Percentiles rank a stretch among this genome's conserved stretches.
phyloP scores from a whole-genome alignment of 345 rosid genomes.

The Arabis alpina region DNA sequence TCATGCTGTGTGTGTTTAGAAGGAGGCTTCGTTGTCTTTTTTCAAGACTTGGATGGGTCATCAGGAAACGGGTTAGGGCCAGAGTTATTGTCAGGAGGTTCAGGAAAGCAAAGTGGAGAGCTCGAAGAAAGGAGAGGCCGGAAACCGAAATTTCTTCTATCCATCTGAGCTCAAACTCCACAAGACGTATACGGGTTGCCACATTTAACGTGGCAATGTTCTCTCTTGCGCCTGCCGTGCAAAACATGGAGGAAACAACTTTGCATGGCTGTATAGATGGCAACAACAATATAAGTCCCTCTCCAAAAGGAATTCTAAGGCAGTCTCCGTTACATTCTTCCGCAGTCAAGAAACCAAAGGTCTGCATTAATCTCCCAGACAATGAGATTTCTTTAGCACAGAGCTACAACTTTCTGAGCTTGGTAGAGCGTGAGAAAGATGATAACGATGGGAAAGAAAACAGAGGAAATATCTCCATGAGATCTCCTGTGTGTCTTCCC shows the following conservation, averaged over 20 bases:
- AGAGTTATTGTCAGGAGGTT: slow-evolving; percentile 67
- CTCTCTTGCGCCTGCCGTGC: slow-evolving; percentile 83
- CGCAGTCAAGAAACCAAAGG: slow-evolving; percentile 59
- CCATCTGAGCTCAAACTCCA: slow-evolving; percentile 38
- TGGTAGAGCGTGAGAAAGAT: slow-evolving; percentile 49
- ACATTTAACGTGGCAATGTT: slow-evolving; percentile 97
- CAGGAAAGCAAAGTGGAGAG: slow-evolving; percentile 52
- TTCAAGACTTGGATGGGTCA: slow-evolving; percentile 62
- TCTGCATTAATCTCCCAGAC: slow-evolving; percentile 88
- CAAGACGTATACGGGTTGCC: slow-evolving; percentile 71
- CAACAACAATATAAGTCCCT: slow-evolving; percentile 36
- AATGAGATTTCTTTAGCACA: slow-evolving; percentile 89
- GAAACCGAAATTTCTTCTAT: slow-evolving; percentile 38
- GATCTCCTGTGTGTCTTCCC: slow-evolving; percentile 89
- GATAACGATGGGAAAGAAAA: slow-evolving; percentile 47
- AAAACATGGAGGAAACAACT: slow-evolving; percentile 49
- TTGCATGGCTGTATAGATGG: slow-evolving; percentile 38
- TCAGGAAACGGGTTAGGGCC: slow-evolving; percentile 60
- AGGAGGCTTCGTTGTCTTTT: slow-evolving; percentile 59
- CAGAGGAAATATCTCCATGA: slow-evolving; percentile 62
- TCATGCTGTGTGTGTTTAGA: slow-evolving; percentile 52
- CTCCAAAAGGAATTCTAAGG: slow-evolving; percentile 81
- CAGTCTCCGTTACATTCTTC: slow-evolving; percentile 72
- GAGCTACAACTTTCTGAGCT: slow-evolving; percentile 49
- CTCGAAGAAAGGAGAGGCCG: slow-evolving; percentile 39